These are phyloP conservation scores for Eucalyptus shirleyi DNA, from an alignment of 345 rosid species.

Conservation along the genomic window DNA sequence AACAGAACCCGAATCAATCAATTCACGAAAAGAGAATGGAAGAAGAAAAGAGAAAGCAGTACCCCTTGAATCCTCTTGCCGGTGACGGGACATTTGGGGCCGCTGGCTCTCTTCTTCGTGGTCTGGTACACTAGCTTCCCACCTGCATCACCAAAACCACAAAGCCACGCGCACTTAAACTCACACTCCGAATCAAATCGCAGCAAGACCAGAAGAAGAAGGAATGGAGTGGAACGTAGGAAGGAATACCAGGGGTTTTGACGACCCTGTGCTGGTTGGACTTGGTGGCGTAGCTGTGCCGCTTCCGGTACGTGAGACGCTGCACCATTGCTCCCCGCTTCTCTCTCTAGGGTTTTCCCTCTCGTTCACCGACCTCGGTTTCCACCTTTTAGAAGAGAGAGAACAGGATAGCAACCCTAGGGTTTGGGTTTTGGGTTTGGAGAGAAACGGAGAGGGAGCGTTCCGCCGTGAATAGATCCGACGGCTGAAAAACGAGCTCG, in stretches of 20 bases:
- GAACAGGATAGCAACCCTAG: not conserved
- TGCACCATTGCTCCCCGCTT: not conserved
- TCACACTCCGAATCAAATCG: not conserved
- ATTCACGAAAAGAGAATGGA: not conserved
- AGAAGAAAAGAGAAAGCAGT: not conserved
- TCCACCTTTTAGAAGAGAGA: not conserved
- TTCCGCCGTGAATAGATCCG: not conserved
- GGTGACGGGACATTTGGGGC: not conserved
- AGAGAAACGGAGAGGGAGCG: not conserved
- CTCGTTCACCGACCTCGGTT: not conserved
- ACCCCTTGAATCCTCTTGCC: not conserved
- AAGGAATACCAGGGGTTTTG: slow-evolving; percentile 3
- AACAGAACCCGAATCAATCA: not conserved
- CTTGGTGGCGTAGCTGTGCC: slow-evolving; percentile 14
- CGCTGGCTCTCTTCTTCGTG: not conserved
- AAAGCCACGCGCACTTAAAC: not conserved
- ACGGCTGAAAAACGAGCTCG: not conserved
- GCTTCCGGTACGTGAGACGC: slow-evolving; percentile 6
- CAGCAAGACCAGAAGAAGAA: not conserved
- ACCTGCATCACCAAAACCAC: not conserved
- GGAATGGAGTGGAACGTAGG: not conserved
- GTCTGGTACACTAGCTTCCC: not conserved
- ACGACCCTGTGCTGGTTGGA: slow-evolving; percentile 11
- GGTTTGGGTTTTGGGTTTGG: not conserved
- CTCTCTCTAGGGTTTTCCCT: not conserved